Evolutionary conservation across 345 rosid genomes (phyloP).

Genomic region (Turnera subulata): DNA sequence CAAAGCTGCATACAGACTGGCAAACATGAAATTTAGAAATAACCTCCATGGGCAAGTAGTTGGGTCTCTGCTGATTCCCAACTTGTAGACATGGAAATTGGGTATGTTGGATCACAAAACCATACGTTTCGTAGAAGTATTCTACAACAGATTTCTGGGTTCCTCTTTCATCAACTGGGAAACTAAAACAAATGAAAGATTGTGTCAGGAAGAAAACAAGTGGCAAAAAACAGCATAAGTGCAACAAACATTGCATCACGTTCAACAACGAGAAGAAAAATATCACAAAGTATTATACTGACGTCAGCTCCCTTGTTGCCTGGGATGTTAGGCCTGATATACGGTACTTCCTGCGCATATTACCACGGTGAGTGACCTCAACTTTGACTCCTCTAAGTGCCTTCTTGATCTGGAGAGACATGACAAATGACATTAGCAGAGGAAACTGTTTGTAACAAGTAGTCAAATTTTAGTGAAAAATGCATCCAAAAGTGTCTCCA

Average conservation of each 20-base stretch:
- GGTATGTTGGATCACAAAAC: constrained; percentile 61
- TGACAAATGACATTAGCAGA: background rate
- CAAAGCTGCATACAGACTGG: too few species aligned
- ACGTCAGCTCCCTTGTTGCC: constrained; percentile 90
- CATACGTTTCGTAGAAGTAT: constrained; percentile 78
- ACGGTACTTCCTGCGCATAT: constrained; percentile 93
- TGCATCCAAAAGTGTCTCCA: too few species aligned
- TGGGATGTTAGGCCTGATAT: constrained; percentile 86
- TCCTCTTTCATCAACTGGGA: constrained; percentile 85
- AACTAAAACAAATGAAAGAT: constrained; percentile 38
- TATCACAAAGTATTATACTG: constrained; percentile 19
- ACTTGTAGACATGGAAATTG: constrained; percentile 95
- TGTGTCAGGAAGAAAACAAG: constrained; percentile 4
- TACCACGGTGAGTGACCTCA: constrained; percentile 93
- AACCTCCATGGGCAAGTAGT: constrained; percentile 96
- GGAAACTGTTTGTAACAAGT: background rate
- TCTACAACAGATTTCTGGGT: constrained; percentile 85
- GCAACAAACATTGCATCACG: too few species aligned
- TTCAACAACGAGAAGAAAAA: background rate
- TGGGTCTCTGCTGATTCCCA: constrained; percentile 83
- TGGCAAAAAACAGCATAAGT: background rate
- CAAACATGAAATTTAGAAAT: constrained; percentile 1
- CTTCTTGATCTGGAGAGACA: constrained; percentile 59
- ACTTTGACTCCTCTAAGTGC: constrained; percentile 90
- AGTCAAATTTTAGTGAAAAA: too few species aligned